Base-by-base conservation (phyloP, 2,329 filamentous ascomycete species). In the Colletotrichum aenigma region DNA sequence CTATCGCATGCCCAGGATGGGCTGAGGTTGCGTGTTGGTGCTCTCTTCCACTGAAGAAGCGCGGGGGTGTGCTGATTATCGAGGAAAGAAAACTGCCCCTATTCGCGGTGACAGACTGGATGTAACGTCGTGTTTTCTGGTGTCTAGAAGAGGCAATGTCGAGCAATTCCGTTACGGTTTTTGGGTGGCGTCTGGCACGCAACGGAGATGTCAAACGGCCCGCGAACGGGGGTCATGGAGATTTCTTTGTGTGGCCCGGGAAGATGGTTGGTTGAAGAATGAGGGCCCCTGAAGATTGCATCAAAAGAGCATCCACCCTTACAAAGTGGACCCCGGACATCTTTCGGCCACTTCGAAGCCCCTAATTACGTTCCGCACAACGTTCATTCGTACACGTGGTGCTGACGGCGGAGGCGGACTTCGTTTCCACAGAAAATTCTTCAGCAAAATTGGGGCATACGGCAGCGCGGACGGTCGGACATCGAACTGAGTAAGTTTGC, bases 141-240 rank as follows among this genome's bases (percentile, higher is more conserved):
- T 26, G 62, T 13, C 62, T 28, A 16, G n/a, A 66, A 68, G 21
- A 21, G 24, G 48, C 15, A 38, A 68, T 52, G 43, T 52, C 43
- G 3, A 60, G 18, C 28, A n/a, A 60, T 24, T 34, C 30, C 8
- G 16, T 61, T 16, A 15, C 28, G n/a, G 12, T 34, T 34, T 32
- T 48, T 32, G 43, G 56, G 43, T 69, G 70, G 56, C 48, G 58
- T 36, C 10, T 24, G 21, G 70, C 12, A 58, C 7, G 15, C 38
- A 43, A 21, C 62, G 34, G 70, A 67, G 58, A 65, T 75, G 64
- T 73, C 73, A 75, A 65, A 65, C 73, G 70, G 73, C 48, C 73
- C 73, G 70, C 28, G 56, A 21, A 64, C 43, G 36, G 71, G 61
- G 61, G 10, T 52, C 55, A 56, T 71, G 69, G 73, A 65, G 74